Conservation (phyloP, 345 rosid genomes). For the Eucalyptus shirleyi region DNA sequence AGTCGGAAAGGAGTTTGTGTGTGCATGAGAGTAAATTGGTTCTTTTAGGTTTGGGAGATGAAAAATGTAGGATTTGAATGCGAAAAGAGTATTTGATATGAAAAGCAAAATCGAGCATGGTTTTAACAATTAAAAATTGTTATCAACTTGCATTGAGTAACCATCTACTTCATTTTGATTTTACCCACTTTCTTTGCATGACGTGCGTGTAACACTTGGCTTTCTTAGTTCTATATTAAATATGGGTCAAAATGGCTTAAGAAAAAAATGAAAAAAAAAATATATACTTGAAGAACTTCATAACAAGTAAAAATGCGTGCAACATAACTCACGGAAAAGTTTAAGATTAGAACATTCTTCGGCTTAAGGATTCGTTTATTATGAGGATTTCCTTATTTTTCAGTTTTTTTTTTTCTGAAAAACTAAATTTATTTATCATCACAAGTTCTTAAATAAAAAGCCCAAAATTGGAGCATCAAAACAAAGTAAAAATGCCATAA, state of each 20-base stretch:
- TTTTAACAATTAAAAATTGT: too few species aligned
- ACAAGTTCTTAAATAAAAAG: too few species aligned
- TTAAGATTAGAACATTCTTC: neutral
- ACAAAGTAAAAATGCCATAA: too few species aligned
- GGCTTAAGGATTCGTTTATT: neutral
- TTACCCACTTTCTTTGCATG: neutral
- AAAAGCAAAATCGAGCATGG: neutral
- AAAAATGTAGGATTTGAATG: neutral
- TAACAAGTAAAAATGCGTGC: neutral
- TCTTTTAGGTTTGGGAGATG: neutral
- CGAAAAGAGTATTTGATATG: neutral
- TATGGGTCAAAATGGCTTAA: neutral
- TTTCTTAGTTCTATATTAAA: neutral
- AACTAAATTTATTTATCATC: too few species aligned
- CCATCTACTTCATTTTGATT: neutral
- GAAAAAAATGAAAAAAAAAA: neutral
- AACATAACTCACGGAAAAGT: neutral
- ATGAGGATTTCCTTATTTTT: too few species aligned
- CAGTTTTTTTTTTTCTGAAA: too few species aligned
- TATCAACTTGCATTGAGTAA: too few species aligned
- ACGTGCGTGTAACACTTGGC: rapidly evolving
- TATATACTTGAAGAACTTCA: neutral
- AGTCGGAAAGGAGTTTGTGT: neutral
- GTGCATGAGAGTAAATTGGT: neutral
- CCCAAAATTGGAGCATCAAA: too few species aligned